Percentiles rank a stretch among this genome's conserved stretches.
These are phyloP conservation scores for Botryobasidium botryosum DNA, from an alignment of 768 basidiomycete species.

Conservation along the genomic window DNA sequence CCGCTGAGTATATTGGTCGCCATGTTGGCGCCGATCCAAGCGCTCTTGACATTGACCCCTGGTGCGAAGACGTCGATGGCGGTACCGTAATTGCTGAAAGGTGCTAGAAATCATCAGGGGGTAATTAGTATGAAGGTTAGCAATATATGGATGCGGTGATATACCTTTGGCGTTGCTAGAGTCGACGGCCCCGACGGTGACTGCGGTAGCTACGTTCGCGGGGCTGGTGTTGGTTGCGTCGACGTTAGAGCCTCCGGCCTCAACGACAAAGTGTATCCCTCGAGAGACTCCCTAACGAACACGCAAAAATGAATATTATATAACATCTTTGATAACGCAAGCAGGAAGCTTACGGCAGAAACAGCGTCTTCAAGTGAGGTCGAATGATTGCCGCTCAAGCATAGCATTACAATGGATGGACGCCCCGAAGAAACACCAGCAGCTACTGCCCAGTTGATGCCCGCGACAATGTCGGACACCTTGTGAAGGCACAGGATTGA, in stretches of 20 bases:
- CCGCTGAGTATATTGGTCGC: not conserved
- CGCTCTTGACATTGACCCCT: constrained; percentile 4
- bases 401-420: not conserved
- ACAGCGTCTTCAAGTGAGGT: not conserved
- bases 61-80: constrained; percentile 7
- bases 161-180: not conserved
- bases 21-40: constrained; percentile 3
- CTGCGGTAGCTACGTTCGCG: not conserved
- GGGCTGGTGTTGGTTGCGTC: not conserved
- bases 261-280: not conserved
- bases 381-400: not conserved
- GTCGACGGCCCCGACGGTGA: not conserved
- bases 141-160: too few species aligned
- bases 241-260: not conserved
- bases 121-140: too few species aligned
- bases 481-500: too few species aligned
- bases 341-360: not conserved
- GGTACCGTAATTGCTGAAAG: not conserved
- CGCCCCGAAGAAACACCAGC: not conserved
- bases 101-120: too few species aligned
- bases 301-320: too few species aligned
- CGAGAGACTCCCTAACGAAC: not conserved
- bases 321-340: not conserved
- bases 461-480: not conserved
- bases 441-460: not conserved